Evolutionary conservation across 1,139 yeast species (phyloP).

Genomic region (Sugiyamaella novakii): DNA sequence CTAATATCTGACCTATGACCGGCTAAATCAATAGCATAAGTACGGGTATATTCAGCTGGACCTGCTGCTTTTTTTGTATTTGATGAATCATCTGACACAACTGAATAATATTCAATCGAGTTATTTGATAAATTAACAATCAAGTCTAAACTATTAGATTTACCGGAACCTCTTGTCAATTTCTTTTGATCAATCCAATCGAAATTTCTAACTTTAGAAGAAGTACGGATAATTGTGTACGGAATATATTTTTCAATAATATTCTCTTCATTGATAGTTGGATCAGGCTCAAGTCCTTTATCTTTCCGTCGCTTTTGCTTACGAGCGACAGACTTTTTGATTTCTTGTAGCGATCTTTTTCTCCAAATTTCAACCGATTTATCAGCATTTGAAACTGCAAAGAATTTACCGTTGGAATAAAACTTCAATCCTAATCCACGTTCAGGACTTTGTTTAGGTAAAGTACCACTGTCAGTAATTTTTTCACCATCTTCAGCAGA

Average conservation of each 20-base stretch:
- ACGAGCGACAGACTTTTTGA: slow-evolving; percentile 72
- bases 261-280: slow-evolving; percentile 43
- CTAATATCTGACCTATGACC: slow-evolving; percentile 94
- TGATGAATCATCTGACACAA: slow-evolving; percentile 48
- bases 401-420: slow-evolving; percentile 48
- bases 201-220: slow-evolving; percentile 40
- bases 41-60: slow-evolving; percentile 54
- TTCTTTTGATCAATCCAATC: slow-evolving; percentile 37
- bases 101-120: slow-evolving; percentile 66
- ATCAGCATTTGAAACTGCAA: slow-evolving; percentile 76
- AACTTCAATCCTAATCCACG: slow-evolving; percentile 69
- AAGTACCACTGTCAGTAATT: slow-evolving; percentile 61
- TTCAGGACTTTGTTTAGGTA: slow-evolving; percentile 78
- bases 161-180: slow-evolving; percentile 13
- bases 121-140: slow-evolving; percentile 70
- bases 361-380: slow-evolving; percentile 81
- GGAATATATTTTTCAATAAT: slow-evolving; percentile 38
- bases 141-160: slow-evolving; percentile 51
- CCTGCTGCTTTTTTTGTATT: slow-evolving; percentile 47
- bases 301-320: slow-evolving; percentile 72
- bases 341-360: slow-evolving; percentile 74
- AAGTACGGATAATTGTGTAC: slow-evolving; percentile 39
- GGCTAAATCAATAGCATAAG: slow-evolving; percentile 63
- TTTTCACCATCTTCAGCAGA: slow-evolving; percentile 51
- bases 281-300: slow-evolving; percentile 57